phyloP scores from a whole-genome alignment of 106 monocot genomes.

The Acorus calamus region DNA sequence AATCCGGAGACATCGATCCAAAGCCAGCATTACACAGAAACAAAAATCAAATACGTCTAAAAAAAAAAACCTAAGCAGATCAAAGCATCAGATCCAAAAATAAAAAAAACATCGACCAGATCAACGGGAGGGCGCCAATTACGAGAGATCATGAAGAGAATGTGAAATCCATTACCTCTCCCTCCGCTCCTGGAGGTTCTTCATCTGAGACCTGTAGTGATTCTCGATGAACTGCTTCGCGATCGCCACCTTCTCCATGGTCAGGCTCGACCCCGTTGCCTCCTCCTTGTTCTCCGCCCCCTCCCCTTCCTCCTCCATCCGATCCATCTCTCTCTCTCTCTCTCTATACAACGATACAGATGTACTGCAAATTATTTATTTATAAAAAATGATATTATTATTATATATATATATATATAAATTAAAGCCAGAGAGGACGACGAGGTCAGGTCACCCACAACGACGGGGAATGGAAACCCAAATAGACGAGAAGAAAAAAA shows the following conservation, averaged over 20 bases:
- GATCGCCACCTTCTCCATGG: slow-evolving; percentile 67
- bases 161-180: slow-evolving; percentile 27
- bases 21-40: no score
- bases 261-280: slow-evolving; percentile 50
- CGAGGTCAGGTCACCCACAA: no score
- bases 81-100: background rate
- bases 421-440: no score
- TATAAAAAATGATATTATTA: no score
- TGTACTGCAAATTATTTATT: no score
- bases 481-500: no score
- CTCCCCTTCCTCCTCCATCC: slow-evolving; percentile 16
- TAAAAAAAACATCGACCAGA: no score
- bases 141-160: no score
- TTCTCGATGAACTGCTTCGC: slow-evolving; percentile 80
- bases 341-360: background rate
- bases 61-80: background rate
- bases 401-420: no score
- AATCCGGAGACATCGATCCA: no score
- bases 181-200: slow-evolving; percentile 70
- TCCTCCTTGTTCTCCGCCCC: slow-evolving; percentile 19
- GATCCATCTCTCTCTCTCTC: slow-evolving; percentile 1
- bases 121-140: no score
- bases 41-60: background rate
- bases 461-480: no score
- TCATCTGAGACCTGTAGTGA: slow-evolving; percentile 65